A percentile compares a stretch with the other conserved stretches of the same genome.
phyloP scores from a whole-genome alignment of 2,329 filamentous ascomycete genomes.

The Colletotrichum sublineola region DNA sequence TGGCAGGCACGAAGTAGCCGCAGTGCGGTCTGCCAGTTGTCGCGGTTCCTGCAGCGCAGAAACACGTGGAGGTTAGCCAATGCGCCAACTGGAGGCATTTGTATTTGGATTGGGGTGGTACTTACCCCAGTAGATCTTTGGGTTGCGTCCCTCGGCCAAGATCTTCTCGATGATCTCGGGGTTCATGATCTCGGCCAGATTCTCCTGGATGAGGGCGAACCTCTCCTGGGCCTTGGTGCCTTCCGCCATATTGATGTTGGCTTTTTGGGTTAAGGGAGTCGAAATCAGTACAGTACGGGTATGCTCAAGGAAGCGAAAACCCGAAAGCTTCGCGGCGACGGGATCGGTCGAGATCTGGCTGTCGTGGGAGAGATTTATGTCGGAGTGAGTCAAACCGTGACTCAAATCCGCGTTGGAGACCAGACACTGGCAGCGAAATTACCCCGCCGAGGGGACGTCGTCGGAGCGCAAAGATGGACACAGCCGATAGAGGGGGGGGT shows the following conservation, averaged over 20 bases:
- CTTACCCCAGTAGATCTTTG: slow-evolving; percentile 87
- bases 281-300: neutral
- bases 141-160: slow-evolving; percentile 75
- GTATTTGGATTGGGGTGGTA: neutral
- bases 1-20: slow-evolving; percentile 88
- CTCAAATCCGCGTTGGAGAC: slow-evolving; percentile 29
- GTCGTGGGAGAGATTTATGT: slow-evolving; percentile 13
- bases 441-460: slow-evolving; percentile 43
- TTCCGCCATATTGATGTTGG: slow-evolving; percentile 43
- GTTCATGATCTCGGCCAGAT: slow-evolving; percentile 86
- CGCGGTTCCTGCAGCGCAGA: slow-evolving; percentile 70
- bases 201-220: slow-evolving; percentile 81
- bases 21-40: slow-evolving; percentile 90
- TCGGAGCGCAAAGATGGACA: slow-evolving; percentile 33
- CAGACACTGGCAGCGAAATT: slow-evolving; percentile 33
- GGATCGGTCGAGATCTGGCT: slow-evolving; percentile 2
- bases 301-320: neutral
- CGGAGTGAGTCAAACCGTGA: slow-evolving; percentile 36
- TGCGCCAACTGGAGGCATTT: slow-evolving; percentile 11
- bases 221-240: slow-evolving; percentile 68
- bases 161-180: slow-evolving; percentile 85
- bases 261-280: neutral
- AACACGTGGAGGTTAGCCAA: slow-evolving; percentile 33
- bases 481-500: slow-evolving; percentile 41
- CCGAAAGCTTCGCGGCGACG: slow-evolving; percentile 4